A percentile compares a stretch with the other conserved stretches of the same genome.
These are phyloP conservation scores for Leucogyrophana mollusca DNA, from an alignment of 768 basidiomycete genomes.

Conservation along the genomic window DNA sequence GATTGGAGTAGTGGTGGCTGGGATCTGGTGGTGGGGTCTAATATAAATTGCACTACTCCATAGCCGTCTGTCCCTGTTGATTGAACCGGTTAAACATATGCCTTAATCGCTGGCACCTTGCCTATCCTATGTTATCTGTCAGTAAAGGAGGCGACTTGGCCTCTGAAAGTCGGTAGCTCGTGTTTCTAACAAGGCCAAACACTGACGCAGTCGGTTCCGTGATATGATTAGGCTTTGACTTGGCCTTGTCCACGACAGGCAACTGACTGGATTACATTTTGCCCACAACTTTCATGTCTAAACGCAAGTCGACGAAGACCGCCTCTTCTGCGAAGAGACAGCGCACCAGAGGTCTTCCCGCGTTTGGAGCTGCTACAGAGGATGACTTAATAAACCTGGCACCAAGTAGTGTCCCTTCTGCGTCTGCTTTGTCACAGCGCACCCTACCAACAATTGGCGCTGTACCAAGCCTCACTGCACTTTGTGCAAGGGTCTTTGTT, in stretches of 20 bases:
- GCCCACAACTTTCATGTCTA: slow-evolving; percentile 10
- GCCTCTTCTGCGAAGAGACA: slow-evolving; percentile 12
- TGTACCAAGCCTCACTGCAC: slow-evolving; percentile 44
- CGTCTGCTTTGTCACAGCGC: slow-evolving; percentile 51
- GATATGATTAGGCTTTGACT: too few relatives aligned
- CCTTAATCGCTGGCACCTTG: too few relatives aligned
- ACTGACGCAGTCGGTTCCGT: too few relatives aligned
- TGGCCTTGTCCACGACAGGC: too few relatives aligned
- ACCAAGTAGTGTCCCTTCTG: slow-evolving; percentile 42
- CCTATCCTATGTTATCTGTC: too few relatives aligned
- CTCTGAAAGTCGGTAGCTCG: too few relatives aligned
- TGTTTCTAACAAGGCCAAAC: too few relatives aligned
- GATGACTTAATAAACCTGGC: slow-evolving; percentile 40
- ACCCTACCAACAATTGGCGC: slow-evolving; percentile 24
- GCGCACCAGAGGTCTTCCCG: slow-evolving; percentile 11
- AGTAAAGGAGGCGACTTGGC: too few relatives aligned
- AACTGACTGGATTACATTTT: too few relatives aligned
- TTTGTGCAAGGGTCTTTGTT: slow-evolving; percentile 55
- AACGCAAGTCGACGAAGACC: slow-evolving; percentile 5
- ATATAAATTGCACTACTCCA: too few relatives aligned
- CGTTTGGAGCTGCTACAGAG: slow-evolving; percentile 45
- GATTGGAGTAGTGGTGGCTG: slow-evolving; percentile 28
- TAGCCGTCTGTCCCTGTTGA: too few relatives aligned
- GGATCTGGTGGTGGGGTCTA: slow-evolving; percentile 26
- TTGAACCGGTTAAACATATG: too few relatives aligned